Evolutionary conservation across 2,329 filamentous ascomycete species (phyloP).

Genomic region (Dothistroma pini): DNA sequence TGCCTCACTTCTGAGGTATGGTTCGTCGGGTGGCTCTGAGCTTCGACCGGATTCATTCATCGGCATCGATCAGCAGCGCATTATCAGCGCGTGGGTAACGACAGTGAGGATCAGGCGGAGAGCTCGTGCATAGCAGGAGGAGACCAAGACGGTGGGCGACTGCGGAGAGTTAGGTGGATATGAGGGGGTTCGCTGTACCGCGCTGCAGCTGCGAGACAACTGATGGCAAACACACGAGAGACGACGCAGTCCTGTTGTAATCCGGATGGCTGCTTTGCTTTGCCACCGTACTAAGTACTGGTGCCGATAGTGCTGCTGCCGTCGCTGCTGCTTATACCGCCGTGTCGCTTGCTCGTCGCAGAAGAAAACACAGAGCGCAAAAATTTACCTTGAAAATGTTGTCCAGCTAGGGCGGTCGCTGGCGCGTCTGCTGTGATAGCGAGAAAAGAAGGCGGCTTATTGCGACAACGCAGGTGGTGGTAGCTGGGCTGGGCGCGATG

Average conservation of each 20-base stretch:
- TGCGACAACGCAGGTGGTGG: not conserved
- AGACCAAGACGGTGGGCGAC: not conserved
- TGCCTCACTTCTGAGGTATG: slow-evolving; percentile 59
- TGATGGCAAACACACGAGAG: not conserved
- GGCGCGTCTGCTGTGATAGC: not conserved
- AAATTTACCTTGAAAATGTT: not conserved
- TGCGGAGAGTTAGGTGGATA: not conserved
- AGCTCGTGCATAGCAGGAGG: slow-evolving; percentile 8
- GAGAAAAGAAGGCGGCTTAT: not conserved
- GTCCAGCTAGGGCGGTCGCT: not conserved
- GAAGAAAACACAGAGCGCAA: not conserved
- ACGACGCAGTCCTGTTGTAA: not conserved
- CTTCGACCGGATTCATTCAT: slow-evolving; percentile 23
- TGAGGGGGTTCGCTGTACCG: not conserved
- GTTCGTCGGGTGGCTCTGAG: slow-evolving; percentile 48
- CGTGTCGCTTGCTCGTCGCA: not conserved
- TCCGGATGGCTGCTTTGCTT: not conserved
- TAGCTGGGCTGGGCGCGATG: not conserved
- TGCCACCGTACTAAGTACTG: not conserved
- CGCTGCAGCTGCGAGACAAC: not conserved
- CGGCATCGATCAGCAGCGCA: slow-evolving; percentile 16
- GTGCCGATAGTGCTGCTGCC: not conserved
- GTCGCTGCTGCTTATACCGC: not conserved
- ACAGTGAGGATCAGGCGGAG: slow-evolving; percentile 1
- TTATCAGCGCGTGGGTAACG: slow-evolving; percentile 7